phyloP scores from a whole-genome alignment of 1,284 basidiomycete genomes.

The Melampsora americana region DNA sequence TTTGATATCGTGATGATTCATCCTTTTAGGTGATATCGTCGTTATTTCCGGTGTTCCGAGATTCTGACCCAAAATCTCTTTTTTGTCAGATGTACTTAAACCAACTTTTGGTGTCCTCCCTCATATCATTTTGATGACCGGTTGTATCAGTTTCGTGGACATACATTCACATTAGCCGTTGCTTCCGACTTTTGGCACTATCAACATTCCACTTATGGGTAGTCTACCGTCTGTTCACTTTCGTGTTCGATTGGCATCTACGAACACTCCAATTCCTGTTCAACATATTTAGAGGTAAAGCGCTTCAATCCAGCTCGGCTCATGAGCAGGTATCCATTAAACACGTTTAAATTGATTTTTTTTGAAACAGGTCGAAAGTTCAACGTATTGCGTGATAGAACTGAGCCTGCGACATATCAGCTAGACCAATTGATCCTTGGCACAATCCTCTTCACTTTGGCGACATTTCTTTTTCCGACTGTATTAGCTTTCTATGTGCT shows the following conservation, averaged over 20 bases:
- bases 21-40: constrained; percentile 48
- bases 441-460: constrained; percentile 87
- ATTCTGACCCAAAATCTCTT: constrained; percentile 34
- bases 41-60: constrained; percentile 49
- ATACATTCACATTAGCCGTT: constrained; percentile 68
- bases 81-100: constrained; percentile 52
- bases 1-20: neutral
- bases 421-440: constrained; percentile 90
- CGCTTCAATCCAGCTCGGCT: constrained; percentile 40
- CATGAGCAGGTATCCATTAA: neutral
- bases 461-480: constrained; percentile 86
- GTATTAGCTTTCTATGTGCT: constrained; percentile 77
- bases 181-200: constrained; percentile 66
- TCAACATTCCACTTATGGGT: constrained; percentile 71
- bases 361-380: constrained; percentile 73
- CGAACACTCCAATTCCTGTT: constrained; percentile 69
- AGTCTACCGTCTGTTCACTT: constrained; percentile 67
- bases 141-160: constrained; percentile 64
- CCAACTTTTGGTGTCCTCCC: constrained; percentile 58
- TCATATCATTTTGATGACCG: constrained; percentile 59
- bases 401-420: constrained; percentile 85
- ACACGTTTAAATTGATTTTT: neutral
- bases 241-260: constrained; percentile 66
- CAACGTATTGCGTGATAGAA: constrained; percentile 75
- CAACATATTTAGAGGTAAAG: constrained; percentile 85